Evolutionary conservation across 2,329 filamentous ascomycete species (phyloP), one percentile per base, ranked within the genome.

Genomic region (Hortaea werneckii): DNA sequence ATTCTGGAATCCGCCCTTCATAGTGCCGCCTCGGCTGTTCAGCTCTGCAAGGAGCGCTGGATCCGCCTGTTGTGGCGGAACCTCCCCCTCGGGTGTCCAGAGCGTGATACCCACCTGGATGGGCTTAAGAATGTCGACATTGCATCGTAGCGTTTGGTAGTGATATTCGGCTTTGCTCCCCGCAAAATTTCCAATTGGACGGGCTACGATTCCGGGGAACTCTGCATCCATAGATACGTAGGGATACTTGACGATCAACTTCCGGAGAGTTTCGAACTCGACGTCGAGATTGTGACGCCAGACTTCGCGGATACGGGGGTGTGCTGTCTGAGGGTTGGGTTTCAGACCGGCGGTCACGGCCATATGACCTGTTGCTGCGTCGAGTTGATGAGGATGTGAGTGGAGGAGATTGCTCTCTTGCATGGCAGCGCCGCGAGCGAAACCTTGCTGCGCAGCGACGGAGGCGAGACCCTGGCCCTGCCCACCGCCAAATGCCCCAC

Each of bases 201-300:
- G 80, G 27, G 90, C 87, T 44, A 98, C 90, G 44, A 98, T 88
- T 47, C 92, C 92, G n/a, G 92, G 92, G 58, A 98, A 98, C 64
- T 96, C 90, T 26, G 92, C 95, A 64, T 98, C 92, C 92, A 98
- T 96, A 58, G 89, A 90, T 67, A 98, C 90, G 64, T 94, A 96
- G 37, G 88, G 87, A 65, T 94, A 96, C 59, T 85, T 86, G 51
- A 94, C 85, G 53, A 96, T 80, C 58, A 96, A 71, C 48, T 85
- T 80, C 64, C 90, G 78, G 55, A 98, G 68, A 42, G 85, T 73
- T 6, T 80, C 83, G 83, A 98, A 92, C 70, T 98, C 92, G 61
- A 94, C 85, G 27, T 86, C 79, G 52, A 96, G 69, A 60, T 96
- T 96, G 57, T 87, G 80, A 64, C 84, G 85, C 92, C 92, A 98